Evolutionary conservation across 371 early-diverging fungal species (phyloP), one percentile per base, ranked within the genome.

Genomic region (Circinella umbellata): DNA sequence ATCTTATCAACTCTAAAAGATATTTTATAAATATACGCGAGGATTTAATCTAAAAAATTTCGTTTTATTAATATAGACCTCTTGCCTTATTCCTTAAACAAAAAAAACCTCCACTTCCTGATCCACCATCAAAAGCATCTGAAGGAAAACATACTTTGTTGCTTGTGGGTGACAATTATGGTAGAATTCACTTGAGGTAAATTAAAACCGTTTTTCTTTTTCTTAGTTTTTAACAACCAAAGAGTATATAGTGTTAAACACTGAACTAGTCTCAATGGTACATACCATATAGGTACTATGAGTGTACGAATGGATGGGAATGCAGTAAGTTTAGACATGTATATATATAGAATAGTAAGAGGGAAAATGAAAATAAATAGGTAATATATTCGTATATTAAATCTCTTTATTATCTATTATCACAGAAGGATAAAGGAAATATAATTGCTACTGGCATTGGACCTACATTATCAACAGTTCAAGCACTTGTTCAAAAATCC

Each of bases 31-130:
- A 27, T 27, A 27, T 1, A 27, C 2, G 27, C 2, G 27, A 27
- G 27, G 27, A 1, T 27, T 27, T 27, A 2, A 27, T 1, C 27
- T 27, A 27, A 27, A 27, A 27, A 27, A 27, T 27, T 1, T 27
- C 27, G 27, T 27, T 27, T 27, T 27, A 1, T 47, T 47, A 13
- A 38, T 47, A 38, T 66, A 66, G 67, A 3, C 67, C 67, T 3
- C 38, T 66, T 11, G 37, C 53, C 11, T 59, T 59, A 8, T 34
- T 20, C 20, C 39, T 36, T 34, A 66, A 57, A 36, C 54, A 37
- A 47, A 59, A 57, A n/a, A 55, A 55, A 27, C 67, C 39, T 34
- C 59, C 55, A 46, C 57, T 66, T 20, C 67, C 67, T 66, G 67
- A 66, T 18, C 67, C 38, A 27, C 67, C 67, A 4, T 57, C 57